A percentile compares a stretch with the other conserved stretches of the same genome.
Conservation (phyloP, 139 green algal genomes). For the Micractinium sp. region DNA sequence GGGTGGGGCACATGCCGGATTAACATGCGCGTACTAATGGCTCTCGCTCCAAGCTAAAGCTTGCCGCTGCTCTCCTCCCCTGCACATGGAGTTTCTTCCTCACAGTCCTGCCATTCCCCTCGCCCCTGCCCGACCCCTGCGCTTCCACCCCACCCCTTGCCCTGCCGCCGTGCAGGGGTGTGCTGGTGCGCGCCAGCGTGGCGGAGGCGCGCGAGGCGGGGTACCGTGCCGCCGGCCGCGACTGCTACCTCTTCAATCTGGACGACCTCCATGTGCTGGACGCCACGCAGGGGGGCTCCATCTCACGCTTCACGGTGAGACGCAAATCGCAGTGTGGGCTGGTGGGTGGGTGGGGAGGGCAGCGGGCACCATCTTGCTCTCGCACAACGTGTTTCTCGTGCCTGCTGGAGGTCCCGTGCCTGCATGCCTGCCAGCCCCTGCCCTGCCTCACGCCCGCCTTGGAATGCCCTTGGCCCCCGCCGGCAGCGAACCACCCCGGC, state of each 20-base stretch:
- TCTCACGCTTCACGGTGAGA: constrained; percentile 81
- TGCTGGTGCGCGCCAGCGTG: constrained; percentile 67
- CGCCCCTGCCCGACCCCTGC: not conserved
- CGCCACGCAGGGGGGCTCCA: constrained; percentile 74
- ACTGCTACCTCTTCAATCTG: constrained; percentile 94
- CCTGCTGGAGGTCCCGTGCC: too few species aligned
- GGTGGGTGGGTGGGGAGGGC: not conserved
- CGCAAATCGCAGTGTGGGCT: not conserved
- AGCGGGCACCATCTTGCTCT: not conserved
- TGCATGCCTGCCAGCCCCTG: too few species aligned
- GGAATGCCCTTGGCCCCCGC: not conserved
- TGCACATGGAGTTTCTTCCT: too few species aligned
- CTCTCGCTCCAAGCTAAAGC: too few species aligned
- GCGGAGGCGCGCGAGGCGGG: constrained; percentile 75
- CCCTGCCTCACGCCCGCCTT: not conserved
- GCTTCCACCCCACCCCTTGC: not conserved
- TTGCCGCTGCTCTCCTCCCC: too few species aligned
- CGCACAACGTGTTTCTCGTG: too few species aligned
- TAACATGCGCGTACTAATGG: too few species aligned
- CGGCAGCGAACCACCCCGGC: too few species aligned
- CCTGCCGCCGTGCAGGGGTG: constrained; percentile 55
- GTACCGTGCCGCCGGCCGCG: constrained; percentile 75
- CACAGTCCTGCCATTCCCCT: not conserved
- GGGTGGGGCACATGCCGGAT: too few species aligned
- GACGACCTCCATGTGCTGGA: constrained; percentile 85